Evolutionary conservation across 2,329 filamentous ascomycete genomes (phyloP).

Genomic region (Trichoderma cornu-damae): DNA sequence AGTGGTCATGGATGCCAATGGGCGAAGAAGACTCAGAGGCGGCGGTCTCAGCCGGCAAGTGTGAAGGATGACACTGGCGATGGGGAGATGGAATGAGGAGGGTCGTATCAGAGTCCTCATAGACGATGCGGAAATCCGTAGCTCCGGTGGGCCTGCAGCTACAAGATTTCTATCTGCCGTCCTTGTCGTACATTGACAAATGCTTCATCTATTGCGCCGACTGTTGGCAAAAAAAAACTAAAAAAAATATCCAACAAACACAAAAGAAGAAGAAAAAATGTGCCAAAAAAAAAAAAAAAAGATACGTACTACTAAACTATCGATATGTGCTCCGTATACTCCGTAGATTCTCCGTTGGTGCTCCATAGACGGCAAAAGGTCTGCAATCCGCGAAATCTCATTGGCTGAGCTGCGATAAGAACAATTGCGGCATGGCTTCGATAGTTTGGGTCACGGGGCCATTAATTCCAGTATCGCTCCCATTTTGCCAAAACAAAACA

Average conservation of each 20-base stretch:
- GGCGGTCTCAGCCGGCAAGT: background rate
- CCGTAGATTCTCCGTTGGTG: too few species aligned
- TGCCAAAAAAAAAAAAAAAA: too few species aligned
- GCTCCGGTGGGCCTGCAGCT: background rate
- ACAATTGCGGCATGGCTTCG: background rate
- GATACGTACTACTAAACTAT: too few species aligned
- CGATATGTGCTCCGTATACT: background rate
- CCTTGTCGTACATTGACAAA: background rate
- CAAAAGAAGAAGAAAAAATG: background rate
- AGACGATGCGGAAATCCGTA: background rate
- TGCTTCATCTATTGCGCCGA: background rate
- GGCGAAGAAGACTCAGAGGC: background rate
- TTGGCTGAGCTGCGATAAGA: background rate
- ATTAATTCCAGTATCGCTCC: too few species aligned
- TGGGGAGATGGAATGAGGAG: background rate
- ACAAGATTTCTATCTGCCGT: background rate
- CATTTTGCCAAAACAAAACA: too few species aligned
- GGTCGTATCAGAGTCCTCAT: conserved; percentile 19
- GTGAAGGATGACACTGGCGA: background rate
- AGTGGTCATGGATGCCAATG: conserved; percentile 19
- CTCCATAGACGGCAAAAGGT: background rate
- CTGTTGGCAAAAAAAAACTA: background rate
- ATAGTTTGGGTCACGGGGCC: background rate
- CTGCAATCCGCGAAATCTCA: background rate
- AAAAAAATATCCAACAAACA: background rate